Evolutionary conservation across 106 monocot genomes (phyloP), one percentile per base, ranked within the genome.

Genomic region (Dendrobium chrysotoxum): DNA sequence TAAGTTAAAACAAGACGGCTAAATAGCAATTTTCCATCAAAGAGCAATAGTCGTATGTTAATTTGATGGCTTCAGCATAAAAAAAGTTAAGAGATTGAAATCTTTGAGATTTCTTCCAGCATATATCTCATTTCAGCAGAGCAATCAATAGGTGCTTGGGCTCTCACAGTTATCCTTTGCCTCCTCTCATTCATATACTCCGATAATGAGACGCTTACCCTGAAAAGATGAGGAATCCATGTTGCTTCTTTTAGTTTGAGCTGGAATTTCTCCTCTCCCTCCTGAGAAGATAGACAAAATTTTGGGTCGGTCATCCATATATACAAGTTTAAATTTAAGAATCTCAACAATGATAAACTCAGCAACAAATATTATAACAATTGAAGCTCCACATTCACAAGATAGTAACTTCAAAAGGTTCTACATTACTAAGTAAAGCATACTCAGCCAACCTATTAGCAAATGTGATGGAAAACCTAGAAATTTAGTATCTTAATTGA

Each of bases 81-180:
- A 40, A n/a, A 40, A 61, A 42, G 9, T 71, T 81, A 89, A 53
- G 83, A 88, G 28, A 85, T 55, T 20, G 81, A 75, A 67, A 98
- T 39, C 86, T 91, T 98, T 21, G 94, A 81, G 25, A 95, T 94
- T 80, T 98, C 97, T 76, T 98, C 94, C 2, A 92, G 77, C 53
- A 93, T 85, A 53, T 88, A 91, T 42, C 85, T 87, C 11, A 91
- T 89, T 83, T 97, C 97, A 46, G 84, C 84, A 1, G 90, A 82
- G 78, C 61, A 89, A 38, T 98, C 98, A 17, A 98, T 39, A 0
- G 86, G 85, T 8, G 92, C 80, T 41, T 88, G 82, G 1, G 74
- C 80, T 74, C 91, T 88, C n/a, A 95, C 85, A 41, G 98, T 93
- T 67, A 99, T 95, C 80, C 95, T 88, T 85, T 98, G 94, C 79